These are phyloP conservation scores for Cunninghamia lanceolata DNA, from an alignment of 75 land plant genomes.

Conservation along the genomic window DNA sequence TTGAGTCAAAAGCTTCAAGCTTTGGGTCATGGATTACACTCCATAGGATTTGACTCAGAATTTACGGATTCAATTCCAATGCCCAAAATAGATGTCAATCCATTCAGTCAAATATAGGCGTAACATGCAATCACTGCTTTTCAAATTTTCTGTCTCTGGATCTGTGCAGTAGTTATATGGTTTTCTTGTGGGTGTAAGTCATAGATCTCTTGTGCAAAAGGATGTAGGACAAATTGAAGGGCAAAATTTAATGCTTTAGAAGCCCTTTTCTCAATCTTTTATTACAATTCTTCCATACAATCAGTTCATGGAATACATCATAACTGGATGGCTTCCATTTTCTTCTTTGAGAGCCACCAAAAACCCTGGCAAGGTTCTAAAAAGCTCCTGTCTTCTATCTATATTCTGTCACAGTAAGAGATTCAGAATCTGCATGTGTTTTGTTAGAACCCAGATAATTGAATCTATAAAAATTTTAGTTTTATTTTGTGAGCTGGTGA, in stretches of 20 bases:
- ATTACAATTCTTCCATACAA: background rate
- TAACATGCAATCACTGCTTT: background rate
- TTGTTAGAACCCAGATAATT: background rate
- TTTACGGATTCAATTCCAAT: background rate
- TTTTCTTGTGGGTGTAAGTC: background rate
- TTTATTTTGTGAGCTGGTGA: background rate
- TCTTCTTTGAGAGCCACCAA: background rate
- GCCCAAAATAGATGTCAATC: background rate
- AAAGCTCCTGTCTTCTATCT: background rate
- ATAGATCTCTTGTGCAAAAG: background rate
- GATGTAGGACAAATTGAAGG: background rate
- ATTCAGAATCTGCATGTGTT: background rate
- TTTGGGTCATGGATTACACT: slow-evolving; percentile 11
- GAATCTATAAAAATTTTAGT: background rate
- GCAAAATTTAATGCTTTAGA: background rate
- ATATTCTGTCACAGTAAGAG: background rate
- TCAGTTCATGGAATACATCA: background rate
- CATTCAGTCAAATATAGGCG: background rate
- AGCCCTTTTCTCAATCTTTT: background rate
- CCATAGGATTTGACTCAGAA: background rate
- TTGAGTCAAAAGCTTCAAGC: slow-evolving; percentile 52
- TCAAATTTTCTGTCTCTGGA: background rate
- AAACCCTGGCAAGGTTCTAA: background rate
- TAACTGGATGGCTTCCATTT: background rate
- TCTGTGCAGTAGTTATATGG: background rate